Conservation (phyloP, 2,329 filamentous ascomycete genomes). For the Penicillium glabrum region DNA sequence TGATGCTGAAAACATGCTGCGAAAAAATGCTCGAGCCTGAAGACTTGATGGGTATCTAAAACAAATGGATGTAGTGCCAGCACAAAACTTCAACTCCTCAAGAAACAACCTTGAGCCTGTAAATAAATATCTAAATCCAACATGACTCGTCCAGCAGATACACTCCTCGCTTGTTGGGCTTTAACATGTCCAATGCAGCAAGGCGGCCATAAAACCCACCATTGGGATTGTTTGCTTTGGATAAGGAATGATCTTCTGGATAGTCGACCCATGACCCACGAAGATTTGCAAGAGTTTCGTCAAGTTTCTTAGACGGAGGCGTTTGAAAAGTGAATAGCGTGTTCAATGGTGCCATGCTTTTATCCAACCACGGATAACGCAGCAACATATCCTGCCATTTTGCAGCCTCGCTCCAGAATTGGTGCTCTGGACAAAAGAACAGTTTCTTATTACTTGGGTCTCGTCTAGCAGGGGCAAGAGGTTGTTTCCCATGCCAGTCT, state of each 20-base stretch:
- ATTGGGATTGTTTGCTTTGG: conserved; percentile 10
- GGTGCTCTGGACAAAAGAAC: conserved; percentile 12
- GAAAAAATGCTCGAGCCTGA: background rate
- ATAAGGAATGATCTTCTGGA: conserved; percentile 11
- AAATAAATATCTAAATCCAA: conserved; percentile 4
- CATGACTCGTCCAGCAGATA: conserved; percentile 15
- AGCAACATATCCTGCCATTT: conserved; percentile 12
- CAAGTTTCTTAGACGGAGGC: background rate
- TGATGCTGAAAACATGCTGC: background rate
- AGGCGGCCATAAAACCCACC: conserved; percentile 21
- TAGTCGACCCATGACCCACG: conserved; percentile 7
- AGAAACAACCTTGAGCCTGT: background rate
- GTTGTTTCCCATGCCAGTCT: conserved; percentile 2
- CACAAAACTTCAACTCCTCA: background rate
- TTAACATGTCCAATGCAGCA: conserved; percentile 13
- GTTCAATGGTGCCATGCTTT: conserved; percentile 5
- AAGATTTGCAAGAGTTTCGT: conserved; percentile 15
- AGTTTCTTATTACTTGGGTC: background rate
- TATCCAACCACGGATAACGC: conserved; percentile 11
- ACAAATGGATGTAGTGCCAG: background rate
- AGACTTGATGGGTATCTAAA: background rate
- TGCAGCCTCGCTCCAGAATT: conserved; percentile 1
- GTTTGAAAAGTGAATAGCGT: conserved; percentile 17
- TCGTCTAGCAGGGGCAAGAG: conserved; percentile 9
- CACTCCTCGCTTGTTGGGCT: conserved; percentile 3